Evolutionary conservation across 2,329 filamentous ascomycete genomes (phyloP), one percentile per base, ranked within the genome.

Genomic region (Orbilia quercus): DNA sequence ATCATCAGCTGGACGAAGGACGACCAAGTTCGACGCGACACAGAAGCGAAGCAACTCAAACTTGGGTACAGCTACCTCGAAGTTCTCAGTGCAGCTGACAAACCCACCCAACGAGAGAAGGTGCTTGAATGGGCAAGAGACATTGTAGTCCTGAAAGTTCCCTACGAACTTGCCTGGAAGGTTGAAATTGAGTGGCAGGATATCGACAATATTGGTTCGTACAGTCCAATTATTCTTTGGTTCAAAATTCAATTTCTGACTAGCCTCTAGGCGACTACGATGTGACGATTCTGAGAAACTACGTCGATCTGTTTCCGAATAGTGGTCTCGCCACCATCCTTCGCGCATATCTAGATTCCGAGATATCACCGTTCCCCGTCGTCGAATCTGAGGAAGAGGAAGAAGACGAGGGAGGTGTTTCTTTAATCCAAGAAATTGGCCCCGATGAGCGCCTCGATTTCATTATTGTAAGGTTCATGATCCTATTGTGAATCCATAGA

Each of bases 101-200:
- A 98, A 81, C 79, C 82, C 0, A 81, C 83, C 16, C 92, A 96
- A 80, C 86, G 91, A 23, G 83, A 87, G 36, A 88, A 90, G 75
- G 89, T 96, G 0, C 82, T 90, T 77, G 89, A 90, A 71, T 83
- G 95, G 58, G 92, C 94, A 0, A 88, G 89, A 75, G 95, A 94
- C 74, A 96, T 99, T 91, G 94, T 99, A 73, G 91, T 96, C 71
- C 95, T 99, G 79, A 93, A 94, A 77, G 92, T 98, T 77, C 91
- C 92, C 0, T 96, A 90, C 81, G 87, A 89, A 75, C 84, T 96
- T 14, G 95, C 95, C 0, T 99, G 96, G 96, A 90, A 92, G 77
- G 89, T 97, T 73, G 86, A 90, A 28, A 84, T 99, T 69, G 91
- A 98, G 79, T 98, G 94, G 91, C 87, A 90, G 76, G 93, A 97